These are phyloP conservation scores for Chaetomium fimeti DNA, from an alignment of 495 filamentous ascomycete genomes.

Conservation along the genomic window DNA sequence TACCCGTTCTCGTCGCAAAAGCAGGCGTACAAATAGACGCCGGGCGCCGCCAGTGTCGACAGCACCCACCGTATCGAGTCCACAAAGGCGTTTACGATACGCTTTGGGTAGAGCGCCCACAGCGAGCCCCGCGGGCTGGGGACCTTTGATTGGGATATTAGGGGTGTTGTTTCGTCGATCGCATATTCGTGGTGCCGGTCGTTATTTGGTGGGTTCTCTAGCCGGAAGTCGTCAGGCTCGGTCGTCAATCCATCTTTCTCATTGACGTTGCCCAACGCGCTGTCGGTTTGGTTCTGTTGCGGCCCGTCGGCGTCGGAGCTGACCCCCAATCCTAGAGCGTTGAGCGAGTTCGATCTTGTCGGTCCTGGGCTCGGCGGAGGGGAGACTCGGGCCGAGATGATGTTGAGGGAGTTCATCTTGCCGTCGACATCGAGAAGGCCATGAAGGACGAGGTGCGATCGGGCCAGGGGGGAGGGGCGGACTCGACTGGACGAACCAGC, in stretches of 20 bases:
- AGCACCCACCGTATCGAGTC: constrained; percentile 72
- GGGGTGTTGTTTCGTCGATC: constrained; percentile 65
- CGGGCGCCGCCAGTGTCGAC: constrained; percentile 73
- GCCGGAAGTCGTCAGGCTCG: constrained; percentile 33
- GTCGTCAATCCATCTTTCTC: constrained; percentile 36
- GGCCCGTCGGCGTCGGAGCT: constrained; percentile 43
- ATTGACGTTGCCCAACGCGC: constrained; percentile 38
- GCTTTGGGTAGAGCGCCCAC: constrained; percentile 58
- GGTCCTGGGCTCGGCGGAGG: constrained; percentile 56
- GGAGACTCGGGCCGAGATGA: constrained; percentile 81
- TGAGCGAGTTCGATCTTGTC: constrained; percentile 65
- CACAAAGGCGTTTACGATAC: constrained; percentile 55
- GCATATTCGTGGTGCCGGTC: constrained; percentile 29
- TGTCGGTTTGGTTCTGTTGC: constrained; percentile 34
- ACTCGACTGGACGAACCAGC: constrained; percentile 6
- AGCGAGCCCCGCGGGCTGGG: constrained; percentile 39
- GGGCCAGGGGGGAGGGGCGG: constrained; percentile 17
- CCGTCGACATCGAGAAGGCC: constrained; percentile 35
- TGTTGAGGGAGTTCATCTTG: constrained; percentile 98
- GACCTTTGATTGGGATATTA: constrained; percentile 49
- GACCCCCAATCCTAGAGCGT: constrained; percentile 51
- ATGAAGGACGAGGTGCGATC: constrained; percentile 37
- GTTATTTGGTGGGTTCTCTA: constrained; percentile 17
- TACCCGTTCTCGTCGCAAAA: constrained; percentile 76
- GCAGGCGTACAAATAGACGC: constrained; percentile 73